These are phyloP conservation scores for Psilocybe sp. DNA, from an alignment of 768 basidiomycete species.

Conservation along the genomic window DNA sequence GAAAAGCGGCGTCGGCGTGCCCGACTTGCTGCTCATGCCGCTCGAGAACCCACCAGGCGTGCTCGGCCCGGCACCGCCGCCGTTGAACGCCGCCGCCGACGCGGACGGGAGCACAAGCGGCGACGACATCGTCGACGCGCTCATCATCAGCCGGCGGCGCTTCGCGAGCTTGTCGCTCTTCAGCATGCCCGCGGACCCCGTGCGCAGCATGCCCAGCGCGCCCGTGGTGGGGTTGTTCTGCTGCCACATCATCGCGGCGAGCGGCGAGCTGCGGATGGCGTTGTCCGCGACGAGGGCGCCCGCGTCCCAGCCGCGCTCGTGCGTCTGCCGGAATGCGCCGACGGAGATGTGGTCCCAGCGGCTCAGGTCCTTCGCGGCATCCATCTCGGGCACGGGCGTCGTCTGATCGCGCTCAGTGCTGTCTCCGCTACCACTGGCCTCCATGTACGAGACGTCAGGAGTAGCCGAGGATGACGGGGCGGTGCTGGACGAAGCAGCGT, in stretches of 20 bases:
- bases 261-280: conserved; percentile 53
- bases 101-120: conserved; percentile 41
- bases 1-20: conserved; percentile 23
- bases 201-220: conserved; percentile 2
- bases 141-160: conserved; percentile 23
- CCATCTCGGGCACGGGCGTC: conserved; percentile 22
- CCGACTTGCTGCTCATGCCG: conserved; percentile 16
- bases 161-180: conserved; percentile 25
- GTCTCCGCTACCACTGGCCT: neutral
- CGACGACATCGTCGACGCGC: conserved; percentile 24
- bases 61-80: conserved; percentile 13
- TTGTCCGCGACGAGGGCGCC: conserved; percentile 29
- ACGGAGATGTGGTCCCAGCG: conserved; percentile 78
- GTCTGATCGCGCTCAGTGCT: neutral
- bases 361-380: conserved; percentile 44
- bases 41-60: neutral
- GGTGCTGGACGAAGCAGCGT: neutral
- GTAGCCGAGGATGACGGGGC: neutral
- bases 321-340: conserved; percentile 67
- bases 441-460: neutral
- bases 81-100: conserved; percentile 49
- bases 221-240: conserved; percentile 14
- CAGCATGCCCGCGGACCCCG: conserved; percentile 2
- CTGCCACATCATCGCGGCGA: conserved; percentile 55
- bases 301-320: conserved; percentile 33